Percentiles rank a stretch among this genome's conserved stretches.
Evolutionary conservation across 2,329 filamentous ascomycete genomes (phyloP).

Genomic region (Nothophaeocryptopus gaeumannii): DNA sequence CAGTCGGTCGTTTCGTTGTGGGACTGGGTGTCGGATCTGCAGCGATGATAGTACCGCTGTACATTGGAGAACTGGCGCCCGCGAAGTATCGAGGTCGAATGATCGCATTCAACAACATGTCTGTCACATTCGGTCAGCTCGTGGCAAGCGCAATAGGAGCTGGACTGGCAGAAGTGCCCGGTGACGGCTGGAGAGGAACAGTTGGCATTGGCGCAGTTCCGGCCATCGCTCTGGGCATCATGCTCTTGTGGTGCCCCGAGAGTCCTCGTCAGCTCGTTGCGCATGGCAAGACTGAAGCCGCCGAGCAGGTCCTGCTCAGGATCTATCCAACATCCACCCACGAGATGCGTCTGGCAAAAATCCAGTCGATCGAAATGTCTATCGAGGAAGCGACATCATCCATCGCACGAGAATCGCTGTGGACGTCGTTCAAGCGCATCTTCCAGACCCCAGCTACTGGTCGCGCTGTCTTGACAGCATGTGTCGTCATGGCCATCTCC

Average conservation of each 20-base stretch:
- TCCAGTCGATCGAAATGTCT: constrained; percentile 41
- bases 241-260: constrained; percentile 50
- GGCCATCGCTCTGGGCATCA: constrained; percentile 43
- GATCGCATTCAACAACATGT: constrained; percentile 51
- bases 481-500: constrained; percentile 53
- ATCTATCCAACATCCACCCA: constrained; percentile 46
- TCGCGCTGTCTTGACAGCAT: constrained; percentile 47
- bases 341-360: constrained; percentile 46
- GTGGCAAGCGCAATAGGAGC: constrained; percentile 34
- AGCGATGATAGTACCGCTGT: constrained; percentile 44
- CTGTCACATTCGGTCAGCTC: constrained; percentile 34
- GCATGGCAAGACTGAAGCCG: constrained; percentile 43
- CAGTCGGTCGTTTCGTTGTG: constrained; percentile 47
- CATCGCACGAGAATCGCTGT: constrained; percentile 43
- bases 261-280: constrained; percentile 49
- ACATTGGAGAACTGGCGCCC: constrained; percentile 53
- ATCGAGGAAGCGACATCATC: constrained; percentile 43
- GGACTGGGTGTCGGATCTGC: constrained; percentile 51
- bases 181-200: constrained; percentile 52
- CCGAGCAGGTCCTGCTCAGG: constrained; percentile 37
- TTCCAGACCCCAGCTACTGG: constrained; percentile 46
- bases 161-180: constrained; percentile 34
- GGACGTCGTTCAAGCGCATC: constrained; percentile 45
- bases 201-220: constrained; percentile 50
- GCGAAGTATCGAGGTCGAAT: constrained; percentile 50